Evolutionary conservation across 768 basidiomycete genomes (phyloP), one percentile per base, ranked within the genome.

Genomic region (Mycena galericulata): DNA sequence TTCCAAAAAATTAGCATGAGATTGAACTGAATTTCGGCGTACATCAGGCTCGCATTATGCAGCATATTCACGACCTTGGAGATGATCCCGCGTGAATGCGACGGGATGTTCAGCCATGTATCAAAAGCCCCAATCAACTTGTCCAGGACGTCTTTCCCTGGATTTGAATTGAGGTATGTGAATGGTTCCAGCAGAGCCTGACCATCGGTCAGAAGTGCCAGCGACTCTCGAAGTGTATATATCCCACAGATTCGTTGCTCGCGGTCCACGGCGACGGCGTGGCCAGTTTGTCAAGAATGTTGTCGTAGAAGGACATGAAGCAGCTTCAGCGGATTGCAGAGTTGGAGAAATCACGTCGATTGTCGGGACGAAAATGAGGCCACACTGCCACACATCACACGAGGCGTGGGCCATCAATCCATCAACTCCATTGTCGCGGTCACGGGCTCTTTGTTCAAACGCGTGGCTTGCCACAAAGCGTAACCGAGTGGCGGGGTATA

Each of bases 41-140:
- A 38, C 96, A 99, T 85, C 24, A 99, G 83, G 77, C 94, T 95
- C 11, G 96, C 96, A 55, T 90, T 95, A 73, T 99, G 97, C 14
- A 98, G 83, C 96, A 97, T 98, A 75, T 90, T 90, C 27, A 98
- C 94, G 58, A 98, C 88, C 66, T 85, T 86, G 1, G 90, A 86
- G 68, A 99, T 96, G 45, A 92, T 82, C 15, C 77, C 75, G 20
- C 97, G 86, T 76, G 91, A 90, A 22, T 87, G 85, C 20, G 80
- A 75, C 0, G 94, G 92, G 2, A 98, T 95, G 4, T 90, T 75
- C n/a, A 99, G 87, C 97, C 97, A 99, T 1, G 81, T 38, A 73
- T 98, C 96, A 88, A 98, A 98, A 0, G 97, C 96, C 57, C 90
- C 92, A 64, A 97, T 95, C 74, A 99, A 85, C 72, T 89, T 87